Percentiles rank a stretch among this genome's conserved stretches.
phyloP scores from a whole-genome alignment of 768 basidiomycete genomes.

The Boletus edulis region DNA sequence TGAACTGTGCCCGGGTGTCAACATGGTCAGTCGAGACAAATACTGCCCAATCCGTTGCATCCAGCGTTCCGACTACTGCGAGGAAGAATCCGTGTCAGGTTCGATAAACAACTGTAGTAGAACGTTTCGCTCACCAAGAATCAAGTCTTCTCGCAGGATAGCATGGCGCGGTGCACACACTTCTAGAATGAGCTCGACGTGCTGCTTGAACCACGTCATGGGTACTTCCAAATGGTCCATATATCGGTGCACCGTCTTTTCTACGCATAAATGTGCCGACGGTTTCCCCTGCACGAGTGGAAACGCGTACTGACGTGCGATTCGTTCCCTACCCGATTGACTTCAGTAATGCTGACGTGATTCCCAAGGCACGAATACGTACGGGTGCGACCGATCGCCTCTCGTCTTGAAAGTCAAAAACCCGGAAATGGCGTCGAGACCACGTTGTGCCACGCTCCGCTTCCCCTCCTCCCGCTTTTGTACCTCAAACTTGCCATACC shows the following conservation, averaged over 20 bases:
- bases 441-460: conserved; percentile 55
- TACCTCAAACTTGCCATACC: conserved; percentile 57
- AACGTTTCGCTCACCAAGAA: conserved; percentile 35
- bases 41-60: conserved; percentile 68
- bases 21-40: conserved; percentile 74
- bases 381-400: conserved; percentile 39
- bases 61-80: conserved; percentile 66
- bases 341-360: background rate
- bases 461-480: conserved; percentile 48
- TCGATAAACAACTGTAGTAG: background rate
- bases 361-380: conserved; percentile 16
- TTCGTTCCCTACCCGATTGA: conserved; percentile 35
- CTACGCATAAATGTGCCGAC: conserved; percentile 63
- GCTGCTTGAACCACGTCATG: conserved; percentile 70
- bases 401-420: conserved; percentile 44
- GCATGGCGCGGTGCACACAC: conserved; percentile 45
- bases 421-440: conserved; percentile 51
- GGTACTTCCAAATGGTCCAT: conserved; percentile 61
- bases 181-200: conserved; percentile 61
- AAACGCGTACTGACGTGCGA: conserved; percentile 54
- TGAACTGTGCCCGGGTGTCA: conserved; percentile 67
- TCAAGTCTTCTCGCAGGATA: conserved; percentile 59
- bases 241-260: conserved; percentile 67
- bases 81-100: background rate
- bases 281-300: conserved; percentile 65